These are phyloP conservation scores for Schwanniomyces yamadae DNA, from an alignment of 805 yeast genomes.

Conservation along the genomic window DNA sequence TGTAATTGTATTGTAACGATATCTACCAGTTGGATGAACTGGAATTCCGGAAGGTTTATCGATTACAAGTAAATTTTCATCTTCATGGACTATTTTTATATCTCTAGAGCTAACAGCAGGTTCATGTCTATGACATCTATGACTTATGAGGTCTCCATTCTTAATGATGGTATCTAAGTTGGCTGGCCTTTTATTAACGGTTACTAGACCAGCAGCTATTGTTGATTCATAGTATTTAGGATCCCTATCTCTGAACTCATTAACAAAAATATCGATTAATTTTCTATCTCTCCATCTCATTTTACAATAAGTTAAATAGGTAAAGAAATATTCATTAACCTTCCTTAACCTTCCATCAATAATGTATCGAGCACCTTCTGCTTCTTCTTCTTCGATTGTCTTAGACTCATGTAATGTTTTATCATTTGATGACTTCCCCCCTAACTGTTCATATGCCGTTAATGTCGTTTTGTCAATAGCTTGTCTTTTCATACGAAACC, in stretches of 20 bases:
- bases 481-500: slow-evolving; percentile 47
- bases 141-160: slow-evolving; percentile 82
- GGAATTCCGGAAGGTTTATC: slow-evolving; percentile 96
- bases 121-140: slow-evolving; percentile 83
- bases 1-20: slow-evolving; percentile 72
- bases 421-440: slow-evolving; percentile 28
- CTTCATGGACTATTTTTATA: slow-evolving; percentile 68
- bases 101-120: slow-evolving; percentile 69
- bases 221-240: slow-evolving; percentile 59
- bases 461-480: slow-evolving; percentile 42
- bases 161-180: slow-evolving; percentile 60
- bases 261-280: slow-evolving; percentile 73
- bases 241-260: slow-evolving; percentile 81
- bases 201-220: slow-evolving; percentile 62
- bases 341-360: slow-evolving; percentile 64
- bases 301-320: slow-evolving; percentile 89
- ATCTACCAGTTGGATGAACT: slow-evolving; percentile 91
- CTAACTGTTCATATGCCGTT: slow-evolving; percentile 41
- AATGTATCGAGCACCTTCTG: slow-evolving; percentile 55
- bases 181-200: slow-evolving; percentile 67
- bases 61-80: slow-evolving; percentile 73
- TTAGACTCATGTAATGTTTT: slow-evolving; percentile 23
- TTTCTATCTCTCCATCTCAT: slow-evolving; percentile 87
- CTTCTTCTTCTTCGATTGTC: slow-evolving; percentile 53
- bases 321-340: slow-evolving; percentile 83